Evolutionary conservation across 768 basidiomycete species (phyloP).

Genomic region (Lactarius quietus): DNA sequence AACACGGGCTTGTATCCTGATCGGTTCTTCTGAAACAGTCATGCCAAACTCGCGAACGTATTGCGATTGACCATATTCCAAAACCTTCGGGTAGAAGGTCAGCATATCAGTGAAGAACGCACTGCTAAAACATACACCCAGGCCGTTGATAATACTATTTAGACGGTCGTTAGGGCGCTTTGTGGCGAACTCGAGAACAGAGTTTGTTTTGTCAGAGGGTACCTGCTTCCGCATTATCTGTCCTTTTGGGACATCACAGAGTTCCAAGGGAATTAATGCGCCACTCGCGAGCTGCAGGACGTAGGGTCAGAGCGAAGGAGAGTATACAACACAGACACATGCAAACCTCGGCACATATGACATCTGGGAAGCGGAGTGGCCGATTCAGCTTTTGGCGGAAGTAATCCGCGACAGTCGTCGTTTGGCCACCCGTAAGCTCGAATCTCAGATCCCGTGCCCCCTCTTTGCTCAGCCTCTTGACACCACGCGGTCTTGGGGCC

Average conservation of each 20-base stretch:
- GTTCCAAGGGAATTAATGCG: constrained; percentile 64
- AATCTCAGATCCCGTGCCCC: constrained; percentile 57
- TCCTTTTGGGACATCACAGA: constrained; percentile 57
- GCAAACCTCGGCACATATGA: constrained; percentile 66
- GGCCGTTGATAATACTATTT: constrained; percentile 48
- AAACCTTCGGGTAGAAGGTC: constrained; percentile 38
- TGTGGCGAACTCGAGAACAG: constrained; percentile 64
- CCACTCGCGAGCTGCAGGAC: constrained; percentile 50
- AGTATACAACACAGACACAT: not conserved
- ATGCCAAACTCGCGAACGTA: constrained; percentile 70
- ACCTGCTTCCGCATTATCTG: constrained; percentile 74
- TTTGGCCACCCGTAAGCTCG: constrained; percentile 51
- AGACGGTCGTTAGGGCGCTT: constrained; percentile 59
- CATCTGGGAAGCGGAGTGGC: constrained; percentile 54
- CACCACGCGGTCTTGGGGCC: constrained; percentile 44
- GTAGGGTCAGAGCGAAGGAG: not conserved
- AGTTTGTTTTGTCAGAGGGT: constrained; percentile 59
- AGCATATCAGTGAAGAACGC: not conserved
- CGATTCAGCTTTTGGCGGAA: constrained; percentile 52
- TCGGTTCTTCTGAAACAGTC: constrained; percentile 50
- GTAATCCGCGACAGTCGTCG: constrained; percentile 58
- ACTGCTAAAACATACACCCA: constrained; percentile 39
- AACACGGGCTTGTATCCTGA: constrained; percentile 59
- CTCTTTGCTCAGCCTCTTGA: constrained; percentile 54
- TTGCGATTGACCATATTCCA: constrained; percentile 45